Evolutionary conservation across 176 grass and related monocot species (phyloP), one percentile per base, ranked within the genome.

Genomic region (Musa itinerans): DNA sequence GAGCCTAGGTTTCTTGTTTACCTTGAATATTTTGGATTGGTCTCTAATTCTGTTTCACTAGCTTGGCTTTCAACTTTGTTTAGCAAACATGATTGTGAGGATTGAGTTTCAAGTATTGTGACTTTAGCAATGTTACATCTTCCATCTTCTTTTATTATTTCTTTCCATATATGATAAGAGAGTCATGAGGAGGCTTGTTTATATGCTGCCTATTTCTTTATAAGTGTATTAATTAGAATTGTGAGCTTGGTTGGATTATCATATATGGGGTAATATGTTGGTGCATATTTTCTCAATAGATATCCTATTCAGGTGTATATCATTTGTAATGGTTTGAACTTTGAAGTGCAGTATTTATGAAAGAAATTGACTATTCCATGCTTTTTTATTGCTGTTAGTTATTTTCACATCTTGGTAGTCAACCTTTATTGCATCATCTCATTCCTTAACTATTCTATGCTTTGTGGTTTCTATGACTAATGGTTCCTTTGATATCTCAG

Each of bases 401-500:
- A 16, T 21, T 70, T 20, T 70, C 9, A 21, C 3, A 5, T 70
- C 51, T 70, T n/a, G 16, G 8, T 20, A 10, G 0, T 1, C 3
- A n/a, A 50, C 2, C 8, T 19, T 43, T 1, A 21, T 74, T 24
- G 24, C 25, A 0, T 56, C 1, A 22, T 2, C n/a, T 52, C 52
- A 13, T 1, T 48, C 17, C 59, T 22, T 75, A 2, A 12, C 16
- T 50, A 43, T 8, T 69, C 16, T 43, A 27, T 43, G 15, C 48
- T 50, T 15, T 48, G 1, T 69, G 2, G 9, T 50, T 48, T 43
- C 24, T 29, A 21, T 25, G 50, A 20, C 9, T 76, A 11, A 76
- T 22, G n/a, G 11, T 77, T 0, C 21, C 54, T 63, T 50, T 16
- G 43, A 69, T 69, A 24, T 76, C 25, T 76, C n/a, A 94, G 95